These are phyloP conservation scores for Dispira simplex DNA, from an alignment of 192 early-diverging fungal species.

Conservation along the genomic window DNA sequence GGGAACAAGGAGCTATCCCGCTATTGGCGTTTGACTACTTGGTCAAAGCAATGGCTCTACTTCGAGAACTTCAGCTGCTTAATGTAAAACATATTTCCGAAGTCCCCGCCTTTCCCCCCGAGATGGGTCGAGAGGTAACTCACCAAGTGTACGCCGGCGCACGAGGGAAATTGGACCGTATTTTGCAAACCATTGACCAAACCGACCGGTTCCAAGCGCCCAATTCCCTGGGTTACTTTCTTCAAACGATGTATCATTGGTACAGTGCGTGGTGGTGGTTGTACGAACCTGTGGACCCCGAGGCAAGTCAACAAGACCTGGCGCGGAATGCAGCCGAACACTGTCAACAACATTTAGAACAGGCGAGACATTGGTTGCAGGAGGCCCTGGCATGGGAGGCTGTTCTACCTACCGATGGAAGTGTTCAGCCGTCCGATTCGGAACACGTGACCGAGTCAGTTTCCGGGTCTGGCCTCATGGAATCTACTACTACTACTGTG, in stretches of 20 bases:
- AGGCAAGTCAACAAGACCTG: slow-evolving; percentile 15
- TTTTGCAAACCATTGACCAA: neutral
- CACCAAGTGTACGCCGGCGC: too few species aligned
- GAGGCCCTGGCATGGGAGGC: too few species aligned
- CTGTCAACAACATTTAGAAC: too few species aligned
- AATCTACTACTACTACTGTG: too few species aligned
- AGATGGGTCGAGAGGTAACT: too few species aligned
- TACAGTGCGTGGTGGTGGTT: slow-evolving; percentile 7
- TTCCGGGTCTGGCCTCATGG: too few species aligned
- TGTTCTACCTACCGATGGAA: too few species aligned
- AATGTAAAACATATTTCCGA: neutral
- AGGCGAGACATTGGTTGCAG: too few species aligned
- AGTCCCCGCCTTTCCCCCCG: too few species aligned
- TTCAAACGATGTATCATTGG: neutral
- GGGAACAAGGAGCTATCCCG: neutral
- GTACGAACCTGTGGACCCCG: slow-evolving; percentile 13
- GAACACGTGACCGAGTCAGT: too few species aligned
- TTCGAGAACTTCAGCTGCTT: neutral
- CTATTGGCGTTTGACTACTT: neutral
- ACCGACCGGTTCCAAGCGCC: neutral
- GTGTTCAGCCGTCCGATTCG: too few species aligned
- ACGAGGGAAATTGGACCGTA: neutral
- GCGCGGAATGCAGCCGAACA: neutral
- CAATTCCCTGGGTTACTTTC: neutral
- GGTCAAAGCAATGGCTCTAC: neutral